A percentile compares a stretch with the other conserved stretches of the same genome.
These are phyloP conservation scores for Pichia sp. DNA, from an alignment of 1,139 yeast species.

Conservation along the genomic window DNA sequence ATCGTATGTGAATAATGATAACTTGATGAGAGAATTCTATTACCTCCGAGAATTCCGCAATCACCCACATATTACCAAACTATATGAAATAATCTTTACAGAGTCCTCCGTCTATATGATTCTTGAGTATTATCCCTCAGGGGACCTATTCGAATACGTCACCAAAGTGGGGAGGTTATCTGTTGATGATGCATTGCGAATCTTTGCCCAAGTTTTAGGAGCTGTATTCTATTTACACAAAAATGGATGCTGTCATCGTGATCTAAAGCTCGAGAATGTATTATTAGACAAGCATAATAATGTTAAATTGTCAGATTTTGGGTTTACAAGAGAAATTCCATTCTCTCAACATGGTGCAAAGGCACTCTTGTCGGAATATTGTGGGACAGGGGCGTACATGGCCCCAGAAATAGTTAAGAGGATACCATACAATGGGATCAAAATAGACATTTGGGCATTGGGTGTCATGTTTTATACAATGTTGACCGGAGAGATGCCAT, in stretches of 20 bases:
- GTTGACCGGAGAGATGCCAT: constrained; percentile 85
- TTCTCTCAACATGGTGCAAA: constrained; percentile 22
- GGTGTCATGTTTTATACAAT: constrained; percentile 92
- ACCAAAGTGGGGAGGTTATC: constrained; percentile 50
- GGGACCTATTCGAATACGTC: constrained; percentile 73
- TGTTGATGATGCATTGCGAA: constrained; percentile 43
- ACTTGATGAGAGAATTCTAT: constrained; percentile 86
- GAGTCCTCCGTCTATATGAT: constrained; percentile 82
- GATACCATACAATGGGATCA: constrained; percentile 71
- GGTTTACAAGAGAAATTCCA: constrained; percentile 75
- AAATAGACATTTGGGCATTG: constrained; percentile 85
- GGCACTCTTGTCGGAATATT: constrained; percentile 58
- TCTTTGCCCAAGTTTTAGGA: constrained; percentile 73
- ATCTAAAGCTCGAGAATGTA: constrained; percentile 80
- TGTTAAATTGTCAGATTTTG: constrained; percentile 84
- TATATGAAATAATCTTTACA: constrained; percentile 81
- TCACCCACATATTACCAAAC: constrained; percentile 76
- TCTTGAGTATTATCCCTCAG: constrained; percentile 84
- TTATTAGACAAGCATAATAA: constrained; percentile 62
- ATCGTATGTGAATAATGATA: constrained; percentile 45
- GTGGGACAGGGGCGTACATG: constrained; percentile 96
- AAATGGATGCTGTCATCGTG: constrained; percentile 81
- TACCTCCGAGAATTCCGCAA: constrained; percentile 71
- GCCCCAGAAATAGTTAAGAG: constrained; percentile 82
- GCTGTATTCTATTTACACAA: constrained; percentile 85